Percentiles rank a stretch among this genome's conserved stretches.
Evolutionary conservation across 2,329 filamentous ascomycete species (phyloP).

Genomic region (Penicillium sp.): DNA sequence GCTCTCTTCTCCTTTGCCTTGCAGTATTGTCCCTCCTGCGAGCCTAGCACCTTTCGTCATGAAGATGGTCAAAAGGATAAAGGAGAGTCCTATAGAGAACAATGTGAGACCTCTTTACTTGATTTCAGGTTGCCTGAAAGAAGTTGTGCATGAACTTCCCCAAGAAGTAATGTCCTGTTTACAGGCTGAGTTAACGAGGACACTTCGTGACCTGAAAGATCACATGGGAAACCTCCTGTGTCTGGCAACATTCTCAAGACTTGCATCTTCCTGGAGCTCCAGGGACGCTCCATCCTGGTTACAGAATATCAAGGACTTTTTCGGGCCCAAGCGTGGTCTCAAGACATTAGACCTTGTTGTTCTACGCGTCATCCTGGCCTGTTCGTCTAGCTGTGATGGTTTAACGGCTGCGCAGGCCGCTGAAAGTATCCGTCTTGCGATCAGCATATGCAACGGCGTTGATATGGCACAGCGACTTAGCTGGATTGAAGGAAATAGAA

Average conservation of each 20-base stretch:
- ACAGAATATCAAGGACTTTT: constrained; percentile 43
- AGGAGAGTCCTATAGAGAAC: constrained; percentile 36
- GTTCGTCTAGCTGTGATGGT: constrained; percentile 41
- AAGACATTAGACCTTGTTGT: constrained; percentile 49
- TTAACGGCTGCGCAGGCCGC: constrained; percentile 33
- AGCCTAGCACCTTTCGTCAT: constrained; percentile 39
- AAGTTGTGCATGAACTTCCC: constrained; percentile 36
- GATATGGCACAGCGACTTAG: constrained; percentile 35
- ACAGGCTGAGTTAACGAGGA: constrained; percentile 43
- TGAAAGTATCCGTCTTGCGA: constrained; percentile 43
- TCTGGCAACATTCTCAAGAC: constrained; percentile 45
- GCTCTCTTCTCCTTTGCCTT: constrained; percentile 41
- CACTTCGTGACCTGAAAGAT: constrained; percentile 44
- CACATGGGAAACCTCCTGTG: constrained; percentile 48
- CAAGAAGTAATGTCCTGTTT: constrained; percentile 41
- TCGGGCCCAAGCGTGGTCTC: constrained; percentile 42
- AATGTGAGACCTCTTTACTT: constrained; percentile 41
- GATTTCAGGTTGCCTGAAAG: constrained; percentile 37
- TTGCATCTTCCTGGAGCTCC: constrained; percentile 30
- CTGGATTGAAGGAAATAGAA: constrained; percentile 40
- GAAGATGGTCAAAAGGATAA: constrained; percentile 35
- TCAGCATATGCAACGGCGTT: constrained; percentile 41
- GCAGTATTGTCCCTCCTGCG: constrained; percentile 36
- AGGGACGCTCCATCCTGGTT: constrained; percentile 35
- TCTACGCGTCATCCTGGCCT: constrained; percentile 45